A percentile compares a stretch with the other conserved stretches of the same genome.
These are phyloP conservation scores for Aspergillus affinis DNA, from an alignment of 495 filamentous ascomycete species.

Conservation along the genomic window DNA sequence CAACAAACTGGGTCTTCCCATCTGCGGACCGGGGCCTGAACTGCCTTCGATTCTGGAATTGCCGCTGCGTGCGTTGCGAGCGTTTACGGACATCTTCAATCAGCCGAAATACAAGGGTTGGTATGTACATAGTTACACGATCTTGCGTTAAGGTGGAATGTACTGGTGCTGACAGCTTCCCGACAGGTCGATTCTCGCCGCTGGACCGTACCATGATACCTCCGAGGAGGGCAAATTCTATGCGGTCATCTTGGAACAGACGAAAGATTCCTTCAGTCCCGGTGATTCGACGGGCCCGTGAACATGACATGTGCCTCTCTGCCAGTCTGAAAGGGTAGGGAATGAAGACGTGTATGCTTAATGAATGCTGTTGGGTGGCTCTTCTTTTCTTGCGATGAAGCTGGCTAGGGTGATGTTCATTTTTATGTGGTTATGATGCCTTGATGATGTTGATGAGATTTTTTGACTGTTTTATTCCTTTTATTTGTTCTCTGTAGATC, in stretches of 20 bases:
- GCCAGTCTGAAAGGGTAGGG: not conserved
- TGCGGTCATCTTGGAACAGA: constrained; percentile 43
- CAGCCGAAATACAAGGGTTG: constrained; percentile 46
- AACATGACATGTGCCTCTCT: not conserved
- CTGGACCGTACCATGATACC: constrained; percentile 43
- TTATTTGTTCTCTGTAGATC: not conserved
- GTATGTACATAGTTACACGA: constrained; percentile 29
- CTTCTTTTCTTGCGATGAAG: not conserved
- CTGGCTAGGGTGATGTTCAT: not conserved
- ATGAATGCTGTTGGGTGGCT: not conserved
- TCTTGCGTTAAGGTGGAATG: not conserved
- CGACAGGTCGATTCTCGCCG: constrained; percentile 37
- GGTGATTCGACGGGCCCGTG: constrained; percentile 1
- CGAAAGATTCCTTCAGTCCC: constrained; percentile 1
- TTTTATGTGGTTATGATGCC: not conserved
- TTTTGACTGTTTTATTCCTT: not conserved
- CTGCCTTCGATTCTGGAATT: constrained; percentile 40
- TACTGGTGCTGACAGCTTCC: not conserved
- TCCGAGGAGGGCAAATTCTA: constrained; percentile 45
- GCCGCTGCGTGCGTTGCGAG: constrained; percentile 37
- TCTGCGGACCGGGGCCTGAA: constrained; percentile 39
- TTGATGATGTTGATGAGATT: not conserved
- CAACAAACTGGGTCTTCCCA: constrained; percentile 45
- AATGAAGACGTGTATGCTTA: not conserved
- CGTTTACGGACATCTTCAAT: constrained; percentile 49